These are phyloP conservation scores for Ottelia alismoides DNA, from an alignment of 106 monocot species.

Conservation along the genomic window DNA sequence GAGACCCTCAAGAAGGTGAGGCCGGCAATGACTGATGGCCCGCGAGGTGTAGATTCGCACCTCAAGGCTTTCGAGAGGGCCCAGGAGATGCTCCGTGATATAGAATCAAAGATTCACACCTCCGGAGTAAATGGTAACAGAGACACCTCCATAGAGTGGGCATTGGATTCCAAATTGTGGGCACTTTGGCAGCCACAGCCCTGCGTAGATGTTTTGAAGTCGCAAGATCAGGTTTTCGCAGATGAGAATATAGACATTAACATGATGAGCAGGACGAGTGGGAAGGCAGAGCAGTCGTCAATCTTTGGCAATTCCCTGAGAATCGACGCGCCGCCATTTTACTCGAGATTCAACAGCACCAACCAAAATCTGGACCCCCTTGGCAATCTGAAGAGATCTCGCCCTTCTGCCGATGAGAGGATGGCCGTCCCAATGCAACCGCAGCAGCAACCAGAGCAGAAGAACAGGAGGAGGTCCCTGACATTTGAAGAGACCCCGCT, in stretches of 20 bases:
- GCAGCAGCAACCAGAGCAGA: no score
- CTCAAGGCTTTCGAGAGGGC: slow-evolving; percentile 84
- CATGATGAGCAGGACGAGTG: background rate
- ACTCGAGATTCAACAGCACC: slow-evolving; percentile 8
- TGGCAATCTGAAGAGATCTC: slow-evolving; percentile 59
- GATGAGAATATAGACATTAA: slow-evolving; percentile 41
- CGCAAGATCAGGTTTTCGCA: slow-evolving; percentile 23
- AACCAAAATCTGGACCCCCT: slow-evolving; percentile 20
- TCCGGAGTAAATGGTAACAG: background rate
- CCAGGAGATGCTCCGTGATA: slow-evolving; percentile 78
- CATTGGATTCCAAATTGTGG: background rate
- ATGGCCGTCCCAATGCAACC: no score
- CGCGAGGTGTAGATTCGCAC: slow-evolving; percentile 72
- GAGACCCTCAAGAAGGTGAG: slow-evolving; percentile 58
- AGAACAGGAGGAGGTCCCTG: background rate
- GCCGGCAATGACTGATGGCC: slow-evolving; percentile 29
- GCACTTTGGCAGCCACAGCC: slow-evolving; percentile 81
- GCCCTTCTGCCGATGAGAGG: slow-evolving; percentile 4
- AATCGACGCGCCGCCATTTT: slow-evolving; percentile 69
- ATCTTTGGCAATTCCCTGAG: slow-evolving; percentile 30
- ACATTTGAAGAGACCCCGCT: background rate
- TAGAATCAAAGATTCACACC: slow-evolving; percentile 33
- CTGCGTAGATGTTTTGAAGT: slow-evolving; percentile 26
- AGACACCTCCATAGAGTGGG: background rate
- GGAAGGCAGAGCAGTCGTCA: background rate